A percentile compares a stretch with the other conserved stretches of the same genome.
Evolutionary conservation across 2,329 filamentous ascomycete species (phyloP).

Genomic region (Colletotrichum australisinense): DNA sequence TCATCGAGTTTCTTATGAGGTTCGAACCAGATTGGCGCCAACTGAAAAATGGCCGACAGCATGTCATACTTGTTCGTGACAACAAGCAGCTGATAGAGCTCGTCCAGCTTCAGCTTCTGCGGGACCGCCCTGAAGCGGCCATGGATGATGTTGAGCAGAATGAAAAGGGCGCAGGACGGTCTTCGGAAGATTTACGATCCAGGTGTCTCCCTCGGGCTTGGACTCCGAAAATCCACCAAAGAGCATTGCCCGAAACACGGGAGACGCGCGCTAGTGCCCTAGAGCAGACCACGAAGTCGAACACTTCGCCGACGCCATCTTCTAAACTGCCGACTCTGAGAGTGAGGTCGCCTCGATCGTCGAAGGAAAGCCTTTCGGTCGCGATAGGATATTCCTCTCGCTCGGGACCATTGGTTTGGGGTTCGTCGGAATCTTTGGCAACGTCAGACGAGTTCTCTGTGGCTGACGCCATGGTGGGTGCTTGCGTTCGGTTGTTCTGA

Average conservation of each 20-base stretch:
- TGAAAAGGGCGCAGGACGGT: neutral
- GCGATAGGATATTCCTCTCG: too few relatives aligned
- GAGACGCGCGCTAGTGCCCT: conserved; percentile 6
- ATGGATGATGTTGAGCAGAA: neutral
- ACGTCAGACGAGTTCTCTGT: too few relatives aligned
- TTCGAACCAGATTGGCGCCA: neutral
- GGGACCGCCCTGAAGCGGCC: neutral
- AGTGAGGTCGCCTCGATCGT: too few relatives aligned
- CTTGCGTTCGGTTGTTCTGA: too few relatives aligned
- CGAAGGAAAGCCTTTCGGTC: too few relatives aligned
- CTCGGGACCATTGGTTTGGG: too few relatives aligned
- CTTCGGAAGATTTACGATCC: neutral
- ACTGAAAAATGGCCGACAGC: too few relatives aligned
- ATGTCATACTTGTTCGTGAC: neutral
- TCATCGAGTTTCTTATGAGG: neutral
- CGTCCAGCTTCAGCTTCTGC: neutral
- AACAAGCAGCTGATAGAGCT: neutral
- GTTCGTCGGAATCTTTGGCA: too few relatives aligned
- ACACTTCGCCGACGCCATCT: too few relatives aligned
- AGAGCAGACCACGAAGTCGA: neutral
- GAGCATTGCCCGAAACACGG: conserved; percentile 7
- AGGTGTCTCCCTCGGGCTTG: neutral
- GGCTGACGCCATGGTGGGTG: too few relatives aligned
- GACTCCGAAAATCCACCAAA: conserved; percentile 3
- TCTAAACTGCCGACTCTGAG: too few relatives aligned